Conservation (phyloP, 2,329 filamentous ascomycete genomes). For the Coniochaeta sp. region DNA sequence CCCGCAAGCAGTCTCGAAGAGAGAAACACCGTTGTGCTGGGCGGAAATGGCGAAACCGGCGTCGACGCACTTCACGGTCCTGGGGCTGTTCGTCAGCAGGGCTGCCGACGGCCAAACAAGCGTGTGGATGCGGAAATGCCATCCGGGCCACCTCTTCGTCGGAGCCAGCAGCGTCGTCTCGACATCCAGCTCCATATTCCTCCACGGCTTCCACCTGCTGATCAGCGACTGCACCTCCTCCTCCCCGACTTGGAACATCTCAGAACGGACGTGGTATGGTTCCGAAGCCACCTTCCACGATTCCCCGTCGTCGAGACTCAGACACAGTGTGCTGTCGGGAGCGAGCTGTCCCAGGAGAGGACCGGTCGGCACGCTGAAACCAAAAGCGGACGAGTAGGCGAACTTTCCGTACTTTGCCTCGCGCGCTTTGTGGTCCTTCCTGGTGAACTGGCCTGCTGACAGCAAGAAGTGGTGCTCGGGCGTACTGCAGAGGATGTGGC, state of each 20-base stretch:
- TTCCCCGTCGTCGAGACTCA: slow-evolving; percentile 2
- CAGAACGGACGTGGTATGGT: neutral
- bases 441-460: slow-evolving; percentile 18
- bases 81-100: neutral
- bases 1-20: neutral
- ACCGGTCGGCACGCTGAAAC: slow-evolving; percentile 24
- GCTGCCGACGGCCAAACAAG: neutral
- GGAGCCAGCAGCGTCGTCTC: neutral
- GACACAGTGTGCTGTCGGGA: slow-evolving; percentile 8
- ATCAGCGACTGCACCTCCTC: neutral
- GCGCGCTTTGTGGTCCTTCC: slow-evolving; percentile 16
- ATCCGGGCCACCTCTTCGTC: neutral
- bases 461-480: neutral
- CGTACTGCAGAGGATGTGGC: neutral
- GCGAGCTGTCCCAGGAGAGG: slow-evolving; percentile 17
- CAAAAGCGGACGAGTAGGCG: slow-evolving; percentile 31
- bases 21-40: neutral
- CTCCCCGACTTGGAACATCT: neutral
- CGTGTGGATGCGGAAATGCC: neutral
- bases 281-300: slow-evolving; percentile 1
- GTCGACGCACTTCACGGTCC: neutral
- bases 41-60: neutral
- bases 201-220: neutral
- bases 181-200: neutral
- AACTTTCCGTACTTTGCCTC: slow-evolving; percentile 32